These are phyloP conservation scores for Saccharum hybrid DNA, from an alignment of 202 grass and related monocot genomes.

Conservation along the genomic window DNA sequence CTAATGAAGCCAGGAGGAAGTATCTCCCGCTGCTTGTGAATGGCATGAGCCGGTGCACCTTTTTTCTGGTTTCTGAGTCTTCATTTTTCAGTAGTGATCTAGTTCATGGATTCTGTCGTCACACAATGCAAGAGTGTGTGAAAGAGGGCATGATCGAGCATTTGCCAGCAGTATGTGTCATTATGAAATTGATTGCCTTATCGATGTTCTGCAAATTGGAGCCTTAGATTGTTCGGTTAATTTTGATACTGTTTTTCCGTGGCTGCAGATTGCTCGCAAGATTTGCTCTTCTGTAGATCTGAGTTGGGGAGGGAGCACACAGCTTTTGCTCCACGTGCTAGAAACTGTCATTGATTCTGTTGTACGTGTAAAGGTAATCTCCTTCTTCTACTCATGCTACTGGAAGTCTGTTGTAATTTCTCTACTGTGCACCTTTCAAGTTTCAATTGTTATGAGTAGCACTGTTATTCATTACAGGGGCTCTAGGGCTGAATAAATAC, in stretches of 20 bases:
- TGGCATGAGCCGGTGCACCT: conserved; percentile 62
- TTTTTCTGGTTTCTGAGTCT: conserved; percentile 56
- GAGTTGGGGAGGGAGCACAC: conserved; percentile 51
- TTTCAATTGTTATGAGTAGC: conserved; percentile 1
- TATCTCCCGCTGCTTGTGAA: conserved; percentile 58
- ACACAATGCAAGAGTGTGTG: conserved; percentile 45
- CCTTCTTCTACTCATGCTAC: conserved; percentile 29
- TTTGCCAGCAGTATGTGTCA: conserved; percentile 63
- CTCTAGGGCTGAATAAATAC: not conserved
- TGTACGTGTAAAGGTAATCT: conserved; percentile 63
- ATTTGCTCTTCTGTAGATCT: conserved; percentile 66
- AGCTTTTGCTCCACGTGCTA: conserved; percentile 56
- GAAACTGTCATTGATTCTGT: conserved; percentile 45
- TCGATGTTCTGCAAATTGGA: conserved; percentile 16
- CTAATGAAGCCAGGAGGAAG: conserved; percentile 54
- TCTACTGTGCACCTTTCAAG: not conserved
- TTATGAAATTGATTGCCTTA: conserved; percentile 31
- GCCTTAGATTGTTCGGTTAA: conserved; percentile 24
- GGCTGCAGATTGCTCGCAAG: conserved; percentile 65
- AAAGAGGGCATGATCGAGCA: conserved; percentile 51
- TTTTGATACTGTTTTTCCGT: conserved; percentile 20
- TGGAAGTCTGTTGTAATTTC: not conserved
- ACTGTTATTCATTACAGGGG: not conserved
- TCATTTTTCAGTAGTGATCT: conserved; percentile 46
- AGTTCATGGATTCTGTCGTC: conserved; percentile 53